These are phyloP conservation scores for Serendipita sp. DNA, from an alignment of 768 basidiomycete genomes.

Conservation along the genomic window DNA sequence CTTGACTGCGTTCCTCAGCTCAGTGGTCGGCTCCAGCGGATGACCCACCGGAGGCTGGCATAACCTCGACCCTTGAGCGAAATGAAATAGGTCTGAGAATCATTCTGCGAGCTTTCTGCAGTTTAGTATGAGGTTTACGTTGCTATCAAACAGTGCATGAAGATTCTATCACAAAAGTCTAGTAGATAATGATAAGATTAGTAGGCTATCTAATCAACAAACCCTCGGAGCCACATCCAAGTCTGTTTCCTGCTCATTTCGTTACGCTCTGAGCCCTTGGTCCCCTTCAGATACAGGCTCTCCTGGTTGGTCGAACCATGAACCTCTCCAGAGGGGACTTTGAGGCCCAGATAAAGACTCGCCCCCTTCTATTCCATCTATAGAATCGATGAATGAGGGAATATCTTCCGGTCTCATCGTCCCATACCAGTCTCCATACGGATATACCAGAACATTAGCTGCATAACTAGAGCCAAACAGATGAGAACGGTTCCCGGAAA, in stretches of 20 bases:
- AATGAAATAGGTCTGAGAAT: too few species aligned
- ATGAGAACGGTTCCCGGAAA: too few species aligned
- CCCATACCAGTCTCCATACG: constrained; percentile 1
- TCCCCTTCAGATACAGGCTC: not conserved
- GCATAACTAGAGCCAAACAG: not conserved
- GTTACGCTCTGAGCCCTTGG: not conserved
- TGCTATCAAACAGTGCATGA: too few species aligned
- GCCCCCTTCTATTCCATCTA: not conserved
- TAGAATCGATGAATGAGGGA: not conserved
- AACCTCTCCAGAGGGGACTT: not conserved
- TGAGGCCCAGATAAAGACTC: not conserved
- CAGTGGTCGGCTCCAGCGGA: too few species aligned
- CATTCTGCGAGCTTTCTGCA: too few species aligned
- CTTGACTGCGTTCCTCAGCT: too few species aligned
- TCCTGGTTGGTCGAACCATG: not conserved
- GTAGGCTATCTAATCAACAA: not conserved
- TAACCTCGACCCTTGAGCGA: too few species aligned
- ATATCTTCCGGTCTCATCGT: not conserved
- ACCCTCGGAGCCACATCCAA: not conserved
- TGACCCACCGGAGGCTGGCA: too few species aligned
- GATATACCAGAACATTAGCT: constrained; percentile 1
- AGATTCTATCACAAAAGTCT: too few species aligned
- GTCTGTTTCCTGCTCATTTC: not conserved
- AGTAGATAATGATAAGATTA: too few species aligned
- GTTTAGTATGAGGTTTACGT: too few species aligned